Base-by-base conservation (phyloP, 2,329 filamentous ascomycete species). In the Camptophora hylomeconis region DNA sequence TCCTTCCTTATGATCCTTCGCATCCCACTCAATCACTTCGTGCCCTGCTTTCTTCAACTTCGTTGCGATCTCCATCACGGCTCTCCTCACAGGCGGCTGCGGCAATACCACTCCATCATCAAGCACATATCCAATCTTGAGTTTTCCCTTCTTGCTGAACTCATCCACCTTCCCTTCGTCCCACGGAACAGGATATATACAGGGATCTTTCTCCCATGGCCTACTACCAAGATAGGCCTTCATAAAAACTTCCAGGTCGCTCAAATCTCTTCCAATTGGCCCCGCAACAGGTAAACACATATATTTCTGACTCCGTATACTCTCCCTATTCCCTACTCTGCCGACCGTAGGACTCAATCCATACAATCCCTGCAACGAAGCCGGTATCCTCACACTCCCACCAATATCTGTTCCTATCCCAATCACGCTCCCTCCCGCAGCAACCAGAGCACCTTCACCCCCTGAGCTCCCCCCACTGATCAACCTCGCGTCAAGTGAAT, bases 41-140 rank as follows among this genome's bases (percentile, higher is more conserved):
- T 13, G 66, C 51, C 40, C 67, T 48, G 62, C 71, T 68, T 3
- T 72, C 62, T 3, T 75, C 52, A 32, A 75, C 46, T 24, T 75
- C 62, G 40, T 71, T 59, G 11, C 65, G 58, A 18, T 63, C 57
- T 35, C 54, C 33, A 36, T 29, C 19, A 44, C 51, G 38, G 42
- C 53, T 11, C 62, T 50, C 65, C 67, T 72, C 0, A 65, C 56
- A 0, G 69, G 65, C 0, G 69, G 67, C 26, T 74, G 68, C 0
- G 63, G 57, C 16, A 53, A 61, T 3, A 73, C 67, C 1, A 71
- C 60, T 0, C 60, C 62, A 27, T 74, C 69, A 20, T 70, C 64
- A 3, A 51, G 38, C 20, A 69, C 52, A 0, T 68, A 45, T 0
- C 58, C 66, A 12, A 74, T 60, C 0, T 60, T 59, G 8, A 74